These are phyloP conservation scores for Triglochin maritima DNA, from an alignment of 106 monocot genomes.

Conservation along the genomic window DNA sequence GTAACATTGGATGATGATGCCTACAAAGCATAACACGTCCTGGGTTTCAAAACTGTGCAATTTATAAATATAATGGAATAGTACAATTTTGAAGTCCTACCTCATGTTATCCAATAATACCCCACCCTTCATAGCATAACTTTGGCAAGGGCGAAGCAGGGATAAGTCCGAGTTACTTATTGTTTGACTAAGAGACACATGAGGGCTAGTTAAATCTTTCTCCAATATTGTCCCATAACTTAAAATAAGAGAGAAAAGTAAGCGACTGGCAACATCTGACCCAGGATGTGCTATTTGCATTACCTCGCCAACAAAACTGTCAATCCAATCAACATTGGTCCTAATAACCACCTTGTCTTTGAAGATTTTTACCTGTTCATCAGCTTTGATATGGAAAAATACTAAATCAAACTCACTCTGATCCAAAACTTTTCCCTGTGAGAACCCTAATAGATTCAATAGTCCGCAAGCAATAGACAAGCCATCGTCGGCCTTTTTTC, in stretches of 20 bases:
- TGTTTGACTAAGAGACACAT: constrained; percentile 13
- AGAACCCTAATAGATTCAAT: constrained; percentile 51
- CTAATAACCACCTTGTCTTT: constrained; percentile 27
- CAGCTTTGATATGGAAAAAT: constrained; percentile 43
- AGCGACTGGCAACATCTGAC: constrained; percentile 50
- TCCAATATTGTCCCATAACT: constrained; percentile 47
- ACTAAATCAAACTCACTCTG: constrained; percentile 68
- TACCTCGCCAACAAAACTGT: constrained; percentile 51
- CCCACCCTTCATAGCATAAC: constrained; percentile 77
- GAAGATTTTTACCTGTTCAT: constrained; percentile 22
- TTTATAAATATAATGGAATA: background rate
- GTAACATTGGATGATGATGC: constrained; percentile 76
- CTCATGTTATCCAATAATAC: constrained; percentile 46
- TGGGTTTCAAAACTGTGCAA: background rate
- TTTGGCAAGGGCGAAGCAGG: constrained; percentile 73
- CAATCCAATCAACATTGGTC: constrained; percentile 32
- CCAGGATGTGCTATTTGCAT: constrained; percentile 37
- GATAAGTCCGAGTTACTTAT: constrained; percentile 61
- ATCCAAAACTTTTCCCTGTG: constrained; percentile 42
- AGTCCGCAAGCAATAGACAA: constrained; percentile 20
- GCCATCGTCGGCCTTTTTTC: background rate
- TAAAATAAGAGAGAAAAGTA: constrained; percentile 61
- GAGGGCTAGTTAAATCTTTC: constrained; percentile 14
- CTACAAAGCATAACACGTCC: constrained; percentile 18
- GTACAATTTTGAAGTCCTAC: constrained; percentile 17